Evolutionary conservation across 1,139 yeast species (phyloP).

Genomic region (Suhomyces wounanorum): DNA sequence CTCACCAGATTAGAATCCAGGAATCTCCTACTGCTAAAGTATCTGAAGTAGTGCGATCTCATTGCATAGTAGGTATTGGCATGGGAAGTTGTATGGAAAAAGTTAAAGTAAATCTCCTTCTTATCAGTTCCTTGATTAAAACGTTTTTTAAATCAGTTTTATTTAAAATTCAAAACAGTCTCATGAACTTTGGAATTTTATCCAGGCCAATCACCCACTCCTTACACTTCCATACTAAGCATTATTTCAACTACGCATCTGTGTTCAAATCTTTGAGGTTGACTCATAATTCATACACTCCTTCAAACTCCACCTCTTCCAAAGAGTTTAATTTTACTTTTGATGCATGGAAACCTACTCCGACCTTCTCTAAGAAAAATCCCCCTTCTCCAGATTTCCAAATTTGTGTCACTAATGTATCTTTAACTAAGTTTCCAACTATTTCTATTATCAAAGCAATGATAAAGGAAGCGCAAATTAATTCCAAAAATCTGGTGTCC

Average conservation of each 20-base stretch:
- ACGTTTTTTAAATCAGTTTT: neutral
- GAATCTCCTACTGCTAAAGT: neutral
- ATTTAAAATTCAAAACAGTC: neutral
- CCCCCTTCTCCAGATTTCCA: constrained; percentile 74
- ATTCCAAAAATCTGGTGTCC: constrained; percentile 1
- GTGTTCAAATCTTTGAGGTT: constrained; percentile 39
- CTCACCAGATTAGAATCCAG: constrained; percentile 15
- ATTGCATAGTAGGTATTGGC: neutral
- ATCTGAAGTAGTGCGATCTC: neutral
- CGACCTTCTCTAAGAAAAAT: constrained; percentile 63
- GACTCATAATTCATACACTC: too few species aligned
- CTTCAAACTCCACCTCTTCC: neutral
- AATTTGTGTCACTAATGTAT: constrained; percentile 59
- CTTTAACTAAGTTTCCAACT: constrained; percentile 54
- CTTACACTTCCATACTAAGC: constrained; percentile 20
- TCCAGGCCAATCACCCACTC: constrained; percentile 14
- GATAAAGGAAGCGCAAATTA: constrained; percentile 21
- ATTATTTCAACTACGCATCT: constrained; percentile 40
- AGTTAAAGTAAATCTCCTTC: neutral
- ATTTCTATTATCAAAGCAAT: constrained; percentile 38
- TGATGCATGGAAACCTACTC: constrained; percentile 85
- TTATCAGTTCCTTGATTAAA: neutral
- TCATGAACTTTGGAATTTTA: neutral
- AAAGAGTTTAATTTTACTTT: constrained; percentile 34
- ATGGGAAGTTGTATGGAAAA: neutral